Evolutionary conservation across 192 early-diverging fungal species (phyloP), one percentile per base, ranked within the genome.

Genomic region (Coemansia sp.): DNA sequence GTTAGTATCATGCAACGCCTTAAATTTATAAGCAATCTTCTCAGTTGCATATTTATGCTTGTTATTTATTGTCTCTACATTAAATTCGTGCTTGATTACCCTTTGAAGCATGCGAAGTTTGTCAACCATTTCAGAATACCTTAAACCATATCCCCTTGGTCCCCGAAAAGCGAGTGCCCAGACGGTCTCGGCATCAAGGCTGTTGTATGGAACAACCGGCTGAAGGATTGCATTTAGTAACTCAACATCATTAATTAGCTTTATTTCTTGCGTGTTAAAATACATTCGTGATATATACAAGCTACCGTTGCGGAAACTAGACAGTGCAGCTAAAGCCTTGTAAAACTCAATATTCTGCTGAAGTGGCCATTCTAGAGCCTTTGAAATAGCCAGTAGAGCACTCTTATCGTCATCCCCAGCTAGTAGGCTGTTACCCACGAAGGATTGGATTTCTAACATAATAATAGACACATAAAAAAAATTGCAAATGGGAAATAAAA

Each of bases 131-230:
- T 48, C 46, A 10, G 18, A 17, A 48, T 48, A 48, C 5, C 26
- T n/a, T 14, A 35, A 13, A 22, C 32, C 46, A 3, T 11, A 11
- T 3, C 14, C 18, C 35, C 32, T 29, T 20, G 19, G 13, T 32
- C 19, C 33, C 4, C 35, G 46, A 15, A 35, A 33, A 5, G 32
- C 35, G 3, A 48, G 46, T 14, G 32, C 18, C 46, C 46, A 48
- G 18, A 48, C 22, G 10, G 46, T 35, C 46, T 48, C 46, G 3
- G 32, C 46, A 35, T 48, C 46, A n/a, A 48, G 7, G 9, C 33
- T 48, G 33, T 48, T 48, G 17, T 48, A 48, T 26, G 46, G 46
- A 3, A 35, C 46, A 11, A 24, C 23, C 3, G 46, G 46, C 9
- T 11, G 11, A 2, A 24, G 24, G 5, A 48, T 35, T 2, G 35